Base-by-base conservation (phyloP, 2,329 filamentous ascomycete species). In the Colletotrichum orbiculare region DNA sequence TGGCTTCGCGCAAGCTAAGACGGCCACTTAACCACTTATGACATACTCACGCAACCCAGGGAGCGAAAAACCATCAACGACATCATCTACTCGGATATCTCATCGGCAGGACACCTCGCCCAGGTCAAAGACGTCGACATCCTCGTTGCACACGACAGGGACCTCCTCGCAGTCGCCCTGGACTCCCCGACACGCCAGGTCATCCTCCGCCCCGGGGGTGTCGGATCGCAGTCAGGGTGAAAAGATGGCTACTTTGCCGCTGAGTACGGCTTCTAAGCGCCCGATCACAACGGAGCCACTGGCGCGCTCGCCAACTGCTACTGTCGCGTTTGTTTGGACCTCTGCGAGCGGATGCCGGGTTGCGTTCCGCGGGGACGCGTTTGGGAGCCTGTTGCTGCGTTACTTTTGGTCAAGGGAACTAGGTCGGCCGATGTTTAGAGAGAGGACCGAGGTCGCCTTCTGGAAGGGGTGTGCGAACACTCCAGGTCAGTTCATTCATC, bases 171-270 rank as follows among this genome's bases (percentile, higher is more conserved):
- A 12, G 77, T 84, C 6, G 83, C 84, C 2, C 76, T 86, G 6
- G 83, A 84, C 1, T 83, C 84, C 0, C 84, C 84, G 1, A 84
- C 83, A 25, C 79, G 84, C 10, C 83, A 85, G 69, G 83, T 87
- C 5, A 81, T 86, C 60, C 71, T 83, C 33, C 74, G 84, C 42
- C 83, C 84, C 11, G 82, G 86, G 68, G 80, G 84, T 38, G 80
- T 86, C n/a, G 83, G 84, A 0, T 74, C 79, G 0, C 71, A 72
- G 39, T 85, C 81, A 0, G 84, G 84, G 15, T 87, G 83, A 83
- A 77, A 81, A 54, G 84, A 86, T 64, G 82, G 83, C 0, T 85
- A 83, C 69, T 79, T 85, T 38, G 83, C 78, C 62, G 77, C 77
- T 15, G 83, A 85, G 55, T 80, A 84, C 42, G 84, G 84, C 0